phyloP scores from a whole-genome alignment of 2,329 filamentous ascomycete species.

The Hypomyces rosellus region DNA sequence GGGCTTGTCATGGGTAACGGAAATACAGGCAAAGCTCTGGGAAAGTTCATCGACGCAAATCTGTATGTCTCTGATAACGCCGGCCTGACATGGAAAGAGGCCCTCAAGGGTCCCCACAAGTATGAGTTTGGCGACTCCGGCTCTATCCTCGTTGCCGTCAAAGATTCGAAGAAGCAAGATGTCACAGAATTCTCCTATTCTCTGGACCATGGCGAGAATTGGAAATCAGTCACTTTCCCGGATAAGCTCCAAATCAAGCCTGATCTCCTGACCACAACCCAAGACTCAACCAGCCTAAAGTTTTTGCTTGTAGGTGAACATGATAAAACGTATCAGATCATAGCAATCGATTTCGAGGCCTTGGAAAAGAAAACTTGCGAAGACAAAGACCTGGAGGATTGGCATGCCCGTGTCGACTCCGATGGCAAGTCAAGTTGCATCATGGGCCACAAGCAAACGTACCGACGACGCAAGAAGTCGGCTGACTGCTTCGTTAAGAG shows the following conservation, averaged over 20 bases:
- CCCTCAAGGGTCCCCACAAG: constrained; percentile 76
- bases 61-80: constrained; percentile 89
- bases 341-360: constrained; percentile 76
- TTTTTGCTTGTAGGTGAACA: constrained; percentile 71
- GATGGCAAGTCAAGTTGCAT: constrained; percentile 79
- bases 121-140: constrained; percentile 96
- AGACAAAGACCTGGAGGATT: constrained; percentile 74
- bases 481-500: constrained; percentile 84
- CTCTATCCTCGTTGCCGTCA: constrained; percentile 76
- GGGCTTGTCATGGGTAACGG: constrained; percentile 92
- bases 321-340: constrained; percentile 53
- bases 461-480: constrained; percentile 75
- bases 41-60: constrained; percentile 64
- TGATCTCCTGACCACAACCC: constrained; percentile 73
- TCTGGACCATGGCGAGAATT: constrained; percentile 80
- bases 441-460: constrained; percentile 94
- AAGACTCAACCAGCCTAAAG: constrained; percentile 87
- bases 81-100: constrained; percentile 73
- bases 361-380: constrained; percentile 76
- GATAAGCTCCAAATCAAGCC: constrained; percentile 62
- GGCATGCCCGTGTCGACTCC: constrained; percentile 76
- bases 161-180: constrained; percentile 61
- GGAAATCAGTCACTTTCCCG: constrained; percentile 66
- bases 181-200: constrained; percentile 64
- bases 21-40: constrained; percentile 73